Conservation (phyloP, 1,284 basidiomycete species). For the Cutaneotrichosporon spelunceum region DNA sequence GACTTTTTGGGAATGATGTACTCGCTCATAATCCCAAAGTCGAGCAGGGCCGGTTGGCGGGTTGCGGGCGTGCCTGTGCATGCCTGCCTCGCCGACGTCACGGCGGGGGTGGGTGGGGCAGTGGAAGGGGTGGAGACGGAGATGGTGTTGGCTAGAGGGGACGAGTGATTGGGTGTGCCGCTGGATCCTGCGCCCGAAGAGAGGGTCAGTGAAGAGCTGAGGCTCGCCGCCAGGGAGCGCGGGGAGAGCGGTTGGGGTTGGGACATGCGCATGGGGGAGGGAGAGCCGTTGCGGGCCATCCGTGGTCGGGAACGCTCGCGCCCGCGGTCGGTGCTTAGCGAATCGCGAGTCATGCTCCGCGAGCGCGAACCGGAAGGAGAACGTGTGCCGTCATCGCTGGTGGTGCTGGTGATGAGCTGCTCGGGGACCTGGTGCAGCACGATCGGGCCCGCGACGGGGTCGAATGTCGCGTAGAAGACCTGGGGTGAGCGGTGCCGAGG, state of each 20-base stretch:
- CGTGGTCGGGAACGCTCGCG: not conserved
- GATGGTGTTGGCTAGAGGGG: not conserved
- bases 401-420: slow-evolving; percentile 44
- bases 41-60: slow-evolving; percentile 59
- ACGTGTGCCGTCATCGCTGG: slow-evolving; percentile 20
- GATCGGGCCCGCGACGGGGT: slow-evolving; percentile 45
- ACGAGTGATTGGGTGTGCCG: not conserved
- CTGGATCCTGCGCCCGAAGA: not conserved
- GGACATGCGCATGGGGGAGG: not conserved
- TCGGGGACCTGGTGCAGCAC: slow-evolving; percentile 52
- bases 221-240: not conserved
- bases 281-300: not conserved
- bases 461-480: slow-evolving; percentile 53
- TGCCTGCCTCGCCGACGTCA: not conserved
- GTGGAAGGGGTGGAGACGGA: not conserved
- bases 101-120: not conserved
- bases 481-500: slow-evolving; percentile 15
- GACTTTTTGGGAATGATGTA: slow-evolving; percentile 88
- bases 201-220: not conserved
- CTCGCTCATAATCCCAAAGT: slow-evolving; percentile 85
- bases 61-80: not conserved
- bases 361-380: slow-evolving; percentile 25
- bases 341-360: slow-evolving; percentile 28
- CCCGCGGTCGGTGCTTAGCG: not conserved
- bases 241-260: not conserved